Percentiles rank a stretch among this genome's conserved stretches.
phyloP scores from a whole-genome alignment of 2,329 filamentous ascomycete genomes.

The Sarocladium brachiariae region DNA sequence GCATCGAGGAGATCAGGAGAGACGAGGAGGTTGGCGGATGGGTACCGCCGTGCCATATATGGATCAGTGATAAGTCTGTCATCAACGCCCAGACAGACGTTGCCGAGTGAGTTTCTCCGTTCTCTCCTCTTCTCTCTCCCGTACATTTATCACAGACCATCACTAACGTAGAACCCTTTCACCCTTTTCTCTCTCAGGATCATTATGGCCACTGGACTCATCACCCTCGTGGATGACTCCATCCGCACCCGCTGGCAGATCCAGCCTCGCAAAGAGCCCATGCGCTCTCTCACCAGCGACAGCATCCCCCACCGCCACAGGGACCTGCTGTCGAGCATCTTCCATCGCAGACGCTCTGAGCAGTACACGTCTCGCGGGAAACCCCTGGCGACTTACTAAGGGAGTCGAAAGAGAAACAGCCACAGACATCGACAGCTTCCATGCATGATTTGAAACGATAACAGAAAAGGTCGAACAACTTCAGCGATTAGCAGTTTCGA shows the following conservation, averaged over 20 bases:
- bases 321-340: conserved; percentile 32
- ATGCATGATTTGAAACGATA: too few species aligned
- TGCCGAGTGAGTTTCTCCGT: conserved; percentile 61
- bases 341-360: conserved; percentile 34
- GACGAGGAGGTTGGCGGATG: conserved; percentile 78
- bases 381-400: conserved; percentile 30
- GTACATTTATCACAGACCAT: background rate
- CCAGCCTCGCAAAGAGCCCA: conserved; percentile 23
- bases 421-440: conserved; percentile 2
- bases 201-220: conserved; percentile 81
- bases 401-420: too few species aligned
- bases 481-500: too few species aligned
- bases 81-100: conserved; percentile 68
- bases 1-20: conserved; percentile 59
- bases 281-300: conserved; percentile 17
- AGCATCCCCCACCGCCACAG: conserved; percentile 7
- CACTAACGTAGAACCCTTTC: too few species aligned
- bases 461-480: too few species aligned
- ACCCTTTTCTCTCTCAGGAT: conserved; percentile 61
- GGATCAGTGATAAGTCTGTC: conserved; percentile 71
- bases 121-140: conserved; percentile 9
- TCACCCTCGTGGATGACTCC: conserved; percentile 83
- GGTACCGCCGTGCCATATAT: conserved; percentile 86
- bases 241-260: conserved; percentile 71
- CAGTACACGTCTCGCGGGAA: conserved; percentile 24